A percentile compares a stretch with the other conserved stretches of the same genome.
phyloP scores from a whole-genome alignment of 495 filamentous ascomycete species.

The Aspergillus sclerotiicarbonarius region DNA sequence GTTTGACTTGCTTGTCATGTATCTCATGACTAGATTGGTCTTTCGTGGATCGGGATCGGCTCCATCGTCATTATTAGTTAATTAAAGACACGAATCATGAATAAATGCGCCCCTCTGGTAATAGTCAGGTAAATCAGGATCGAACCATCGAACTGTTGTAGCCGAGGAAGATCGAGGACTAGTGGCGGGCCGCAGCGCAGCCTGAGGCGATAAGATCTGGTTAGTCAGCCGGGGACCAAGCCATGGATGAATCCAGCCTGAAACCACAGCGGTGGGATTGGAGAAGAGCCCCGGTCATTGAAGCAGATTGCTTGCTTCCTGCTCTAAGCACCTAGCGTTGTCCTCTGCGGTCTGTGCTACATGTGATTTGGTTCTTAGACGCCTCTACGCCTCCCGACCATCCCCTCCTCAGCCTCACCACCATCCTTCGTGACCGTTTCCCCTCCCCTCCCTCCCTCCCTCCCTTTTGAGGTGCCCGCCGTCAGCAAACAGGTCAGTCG shows the following conservation, averaged over 20 bases:
- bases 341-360: constrained; percentile 7
- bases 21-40: not conserved
- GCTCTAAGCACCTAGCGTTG: not conserved
- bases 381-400: not conserved
- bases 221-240: constrained; percentile 25
- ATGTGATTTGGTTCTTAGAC: constrained; percentile 6
- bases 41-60: not conserved
- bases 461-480: constrained; percentile 14
- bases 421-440: constrained; percentile 5
- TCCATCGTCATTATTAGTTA: too few relatives aligned
- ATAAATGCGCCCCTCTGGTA: too few relatives aligned
- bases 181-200: not conserved
- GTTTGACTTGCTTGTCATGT: not conserved
- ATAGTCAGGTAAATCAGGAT: too few relatives aligned
- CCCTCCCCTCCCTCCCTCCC: constrained; percentile 7
- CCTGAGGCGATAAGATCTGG: constrained; percentile 16
- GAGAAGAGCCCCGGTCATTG: constrained; percentile 3
- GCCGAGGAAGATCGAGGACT: too few relatives aligned
- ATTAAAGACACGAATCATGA: too few relatives aligned
- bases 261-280: constrained; percentile 18
- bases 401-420: constrained; percentile 4
- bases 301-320: constrained; percentile 5
- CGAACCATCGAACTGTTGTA: too few relatives aligned
- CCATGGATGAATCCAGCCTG: constrained; percentile 12
- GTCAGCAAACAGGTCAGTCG: constrained; percentile 10